These are phyloP conservation scores for Austroboletus festivus DNA, from an alignment of 768 basidiomycete species.

Conservation along the genomic window DNA sequence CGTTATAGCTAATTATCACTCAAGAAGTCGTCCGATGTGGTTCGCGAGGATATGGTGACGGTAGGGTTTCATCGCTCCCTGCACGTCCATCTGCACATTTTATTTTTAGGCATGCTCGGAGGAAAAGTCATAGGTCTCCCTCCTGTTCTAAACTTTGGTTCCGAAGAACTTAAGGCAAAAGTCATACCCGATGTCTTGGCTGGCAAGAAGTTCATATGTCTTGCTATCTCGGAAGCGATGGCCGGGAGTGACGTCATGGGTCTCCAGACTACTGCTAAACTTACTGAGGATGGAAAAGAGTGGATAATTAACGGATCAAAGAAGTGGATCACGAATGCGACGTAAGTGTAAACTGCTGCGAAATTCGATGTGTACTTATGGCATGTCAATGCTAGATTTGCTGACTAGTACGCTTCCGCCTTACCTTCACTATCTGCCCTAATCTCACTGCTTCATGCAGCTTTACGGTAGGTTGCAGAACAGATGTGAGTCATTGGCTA, in stretches of 20 bases:
- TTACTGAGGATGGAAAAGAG: conserved; percentile 63
- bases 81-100: neutral
- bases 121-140: conserved; percentile 71
- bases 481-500: conserved; percentile 36
- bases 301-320: conserved; percentile 75
- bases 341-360: conserved; percentile 28
- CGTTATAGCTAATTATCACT: conserved; percentile 51
- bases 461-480: conserved; percentile 60
- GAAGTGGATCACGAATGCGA: conserved; percentile 68
- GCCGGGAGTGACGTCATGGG: conserved; percentile 70
- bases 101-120: conserved; percentile 38
- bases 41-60: conserved; percentile 67
- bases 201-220: conserved; percentile 67
- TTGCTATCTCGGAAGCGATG: conserved; percentile 76
- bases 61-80: conserved; percentile 22
- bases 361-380: conserved; percentile 3
- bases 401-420: conserved; percentile 33
- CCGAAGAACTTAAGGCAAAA: conserved; percentile 47
- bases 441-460: conserved; percentile 33
- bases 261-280: conserved; percentile 56
- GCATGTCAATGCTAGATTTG: conserved; percentile 32
- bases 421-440: neutral
- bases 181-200: conserved; percentile 49
- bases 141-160: conserved; percentile 67
- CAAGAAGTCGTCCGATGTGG: conserved; percentile 58